phyloP scores from a whole-genome alignment of 148 eudicot genomes.

The Linanthus parryae region DNA sequence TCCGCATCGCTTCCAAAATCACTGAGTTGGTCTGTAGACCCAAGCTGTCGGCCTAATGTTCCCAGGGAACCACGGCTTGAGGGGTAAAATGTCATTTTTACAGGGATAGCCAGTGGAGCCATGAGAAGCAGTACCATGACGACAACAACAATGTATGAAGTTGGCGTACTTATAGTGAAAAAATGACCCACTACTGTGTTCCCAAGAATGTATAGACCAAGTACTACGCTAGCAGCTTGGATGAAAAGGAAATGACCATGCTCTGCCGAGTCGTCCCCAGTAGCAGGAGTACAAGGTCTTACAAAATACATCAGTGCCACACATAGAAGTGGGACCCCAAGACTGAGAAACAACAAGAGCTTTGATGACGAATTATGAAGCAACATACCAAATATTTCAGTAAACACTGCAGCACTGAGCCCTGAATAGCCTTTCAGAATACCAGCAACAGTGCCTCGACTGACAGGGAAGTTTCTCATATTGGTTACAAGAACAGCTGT shows the following conservation, averaged over 20 bases:
- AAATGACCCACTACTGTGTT: constrained; percentile 46
- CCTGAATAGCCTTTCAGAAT: constrained; percentile 84
- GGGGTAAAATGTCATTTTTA: constrained; percentile 78
- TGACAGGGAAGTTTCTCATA: constrained; percentile 86
- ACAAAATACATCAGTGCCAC: constrained; percentile 61
- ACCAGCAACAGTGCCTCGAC: constrained; percentile 82
- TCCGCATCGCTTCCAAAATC: constrained; percentile 20
- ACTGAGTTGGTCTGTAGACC: constrained; percentile 19
- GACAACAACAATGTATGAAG: constrained; percentile 39
- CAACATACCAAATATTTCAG: constrained; percentile 54
- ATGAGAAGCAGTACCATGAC: constrained; percentile 63
- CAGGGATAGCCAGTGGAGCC: constrained; percentile 79
- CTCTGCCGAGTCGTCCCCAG: constrained; percentile 58
- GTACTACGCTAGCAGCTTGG: constrained; percentile 57
- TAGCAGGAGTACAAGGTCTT: constrained; percentile 81
- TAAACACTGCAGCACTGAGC: constrained; percentile 75
- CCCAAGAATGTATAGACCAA: constrained; percentile 69
- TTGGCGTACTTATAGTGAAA: constrained; percentile 22
- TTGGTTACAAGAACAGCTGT: constrained; percentile 83
- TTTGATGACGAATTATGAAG: constrained; percentile 55
- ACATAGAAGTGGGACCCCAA: constrained; percentile 69
- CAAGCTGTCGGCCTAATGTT: constrained; percentile 13
- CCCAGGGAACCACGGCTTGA: constrained; percentile 14
- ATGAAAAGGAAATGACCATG: constrained; percentile 59
- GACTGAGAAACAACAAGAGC: constrained; percentile 55